These are phyloP conservation scores for Moesziomyces sp. DNA, from an alignment of 1,284 basidiomycete genomes.

Conservation along the genomic window DNA sequence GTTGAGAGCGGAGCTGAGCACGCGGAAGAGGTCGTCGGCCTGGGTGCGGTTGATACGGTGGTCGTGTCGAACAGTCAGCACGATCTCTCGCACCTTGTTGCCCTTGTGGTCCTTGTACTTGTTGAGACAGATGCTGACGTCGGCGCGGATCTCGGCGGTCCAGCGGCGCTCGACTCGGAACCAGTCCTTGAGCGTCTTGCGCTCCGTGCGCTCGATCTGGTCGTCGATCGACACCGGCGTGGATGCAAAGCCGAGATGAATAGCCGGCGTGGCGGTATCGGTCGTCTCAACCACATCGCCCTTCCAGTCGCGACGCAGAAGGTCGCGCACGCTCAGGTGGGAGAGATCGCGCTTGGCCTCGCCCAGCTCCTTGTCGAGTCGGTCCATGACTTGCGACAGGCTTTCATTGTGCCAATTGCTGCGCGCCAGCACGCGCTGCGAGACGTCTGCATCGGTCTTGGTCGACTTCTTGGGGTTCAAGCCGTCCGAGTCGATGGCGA, in stretches of 20 bases:
- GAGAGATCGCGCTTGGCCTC: slow-evolving; percentile 64
- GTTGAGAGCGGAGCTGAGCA: slow-evolving; percentile 31
- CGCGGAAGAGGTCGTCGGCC: slow-evolving; percentile 51
- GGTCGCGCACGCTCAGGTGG: slow-evolving; percentile 59
- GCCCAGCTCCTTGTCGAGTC: slow-evolving; percentile 57
- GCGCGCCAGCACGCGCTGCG: slow-evolving; percentile 23
- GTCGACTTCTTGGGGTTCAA: slow-evolving; percentile 51
- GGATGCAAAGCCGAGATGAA: slow-evolving; percentile 67
- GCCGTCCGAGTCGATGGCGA: slow-evolving; percentile 61
- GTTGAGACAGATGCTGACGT: slow-evolving; percentile 53
- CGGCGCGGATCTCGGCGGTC: slow-evolving; percentile 57
- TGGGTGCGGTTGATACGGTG: slow-evolving; percentile 37
- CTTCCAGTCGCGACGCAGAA: slow-evolving; percentile 68
- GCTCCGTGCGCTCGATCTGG: slow-evolving; percentile 62
- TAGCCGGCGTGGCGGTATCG: slow-evolving; percentile 50
- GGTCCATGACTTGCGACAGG: slow-evolving; percentile 55
- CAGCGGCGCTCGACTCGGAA: slow-evolving; percentile 58
- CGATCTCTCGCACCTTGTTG: slow-evolving; percentile 51
- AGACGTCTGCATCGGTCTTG: slow-evolving; percentile 28
- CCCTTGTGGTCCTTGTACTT: slow-evolving; percentile 39
- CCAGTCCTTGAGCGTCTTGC: slow-evolving; percentile 56
- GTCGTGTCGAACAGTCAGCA: slow-evolving; percentile 47
- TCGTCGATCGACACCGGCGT: slow-evolving; percentile 65
- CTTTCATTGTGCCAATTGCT: slow-evolving; percentile 51
- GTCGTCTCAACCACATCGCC: slow-evolving; percentile 62